These are phyloP conservation scores for Fistulinella cinereoalba DNA, from an alignment of 1,284 basidiomycete species.

Conservation along the genomic window DNA sequence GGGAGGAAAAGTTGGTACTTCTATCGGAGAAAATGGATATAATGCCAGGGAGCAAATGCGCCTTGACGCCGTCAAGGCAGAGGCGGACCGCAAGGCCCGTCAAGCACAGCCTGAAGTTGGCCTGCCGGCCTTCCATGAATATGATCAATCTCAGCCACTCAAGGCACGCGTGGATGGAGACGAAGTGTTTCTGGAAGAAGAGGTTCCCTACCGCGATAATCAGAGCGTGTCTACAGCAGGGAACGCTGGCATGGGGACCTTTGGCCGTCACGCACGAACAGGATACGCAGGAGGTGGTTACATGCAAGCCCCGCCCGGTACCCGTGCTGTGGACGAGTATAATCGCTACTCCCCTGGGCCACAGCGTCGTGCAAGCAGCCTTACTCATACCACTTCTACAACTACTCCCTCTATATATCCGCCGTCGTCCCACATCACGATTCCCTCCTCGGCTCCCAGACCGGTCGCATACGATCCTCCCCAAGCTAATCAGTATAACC, in stretches of 20 bases:
- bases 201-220: slow-evolving; percentile 37
- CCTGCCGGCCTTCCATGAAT: slow-evolving; percentile 71
- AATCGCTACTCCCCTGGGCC: slow-evolving; percentile 49
- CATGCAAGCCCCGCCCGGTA: slow-evolving; percentile 57
- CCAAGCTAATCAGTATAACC: slow-evolving; percentile 25
- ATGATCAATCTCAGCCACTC: slow-evolving; percentile 58
- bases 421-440: slow-evolving; percentile 22
- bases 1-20: slow-evolving; percentile 31
- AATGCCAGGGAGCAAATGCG: slow-evolving; percentile 57
- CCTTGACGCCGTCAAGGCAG: slow-evolving; percentile 77
- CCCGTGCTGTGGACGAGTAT: slow-evolving; percentile 72
- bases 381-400: slow-evolving; percentile 42
- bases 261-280: slow-evolving; percentile 31
- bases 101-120: slow-evolving; percentile 63
- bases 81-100: slow-evolving; percentile 72
- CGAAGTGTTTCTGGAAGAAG: slow-evolving; percentile 47
- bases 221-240: slow-evolving; percentile 20
- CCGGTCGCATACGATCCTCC: slow-evolving; percentile 24
- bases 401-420: slow-evolving; percentile 44
- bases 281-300: slow-evolving; percentile 57
- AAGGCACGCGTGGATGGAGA: slow-evolving; percentile 58
- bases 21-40: slow-evolving; percentile 34
- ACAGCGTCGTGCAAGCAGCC: slow-evolving; percentile 42
- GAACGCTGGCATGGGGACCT: slow-evolving; percentile 26
- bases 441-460: slow-evolving; percentile 22